Evolutionary conservation across 768 basidiomycete species (phyloP), one percentile per base, ranked within the genome.

Genomic region (Phylloporus arenicola): DNA sequence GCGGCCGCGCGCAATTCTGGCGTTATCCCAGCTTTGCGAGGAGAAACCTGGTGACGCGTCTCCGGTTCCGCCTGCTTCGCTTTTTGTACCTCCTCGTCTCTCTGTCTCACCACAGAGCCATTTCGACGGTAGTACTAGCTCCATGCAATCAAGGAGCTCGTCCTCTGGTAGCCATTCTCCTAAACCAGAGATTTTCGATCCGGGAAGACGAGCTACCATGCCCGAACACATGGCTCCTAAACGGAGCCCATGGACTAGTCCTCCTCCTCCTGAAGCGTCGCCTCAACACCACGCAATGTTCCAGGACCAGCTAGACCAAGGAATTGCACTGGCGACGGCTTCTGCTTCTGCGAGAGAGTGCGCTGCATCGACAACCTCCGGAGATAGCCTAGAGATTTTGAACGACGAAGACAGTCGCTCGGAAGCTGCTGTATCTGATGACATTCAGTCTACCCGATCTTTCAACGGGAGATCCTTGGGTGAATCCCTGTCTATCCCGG

Each of bases 11-110:
- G 90, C 88, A 8, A 81, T 88, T 29, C 68, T 86, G 17, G 88
- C 90, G 5, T 75, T 98, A 16, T 83, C 92, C 2, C 87, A 93
- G 57, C 81, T 99, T 12, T 96, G 94, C 60, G 90, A 92, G 61
- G 94, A 97, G 66, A 84, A 92, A 20, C 82, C 83, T 48, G 81
- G 79, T 16, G 37, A 53, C 13, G 58, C 72, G 1, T 73, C 71
- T 55, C 63, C 64, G 20, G 69, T 76, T 33, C 68, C 75, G 13
- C 70, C 76, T 22, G 58, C 68, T 34, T 54, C 69, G 8, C 52
- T 76, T 37, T 73, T 81, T 22, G 61, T 69, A 16, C 74, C 76
- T 6, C 75, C 77, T 16, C 74, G 76, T 17, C 50, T 78, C 17
- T 69, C 76, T 0, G 51, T 67, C 27, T 84, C 86, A 6, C 83